phyloP scores from a whole-genome alignment of 2,329 filamentous ascomycete genomes.

The Trichoderma breve region DNA sequence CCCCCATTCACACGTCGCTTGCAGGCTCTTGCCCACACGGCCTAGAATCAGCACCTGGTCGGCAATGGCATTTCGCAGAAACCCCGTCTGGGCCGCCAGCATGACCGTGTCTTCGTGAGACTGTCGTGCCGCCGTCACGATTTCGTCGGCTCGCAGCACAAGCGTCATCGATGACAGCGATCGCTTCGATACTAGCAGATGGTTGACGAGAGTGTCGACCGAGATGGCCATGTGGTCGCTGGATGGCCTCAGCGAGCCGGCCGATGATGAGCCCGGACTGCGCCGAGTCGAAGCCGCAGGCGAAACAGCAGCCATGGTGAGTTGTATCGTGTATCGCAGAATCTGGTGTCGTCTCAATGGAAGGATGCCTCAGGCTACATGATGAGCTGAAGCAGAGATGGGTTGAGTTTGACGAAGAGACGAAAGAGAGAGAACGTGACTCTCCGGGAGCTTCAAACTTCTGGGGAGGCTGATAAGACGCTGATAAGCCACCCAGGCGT shows the following conservation, averaged over 20 bases:
- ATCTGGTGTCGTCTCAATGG: neutral
- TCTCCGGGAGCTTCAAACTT: neutral
- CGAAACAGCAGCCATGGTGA: conserved; percentile 33
- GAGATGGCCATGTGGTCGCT: conserved; percentile 30
- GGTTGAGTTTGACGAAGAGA: neutral
- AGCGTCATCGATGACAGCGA: conserved; percentile 80
- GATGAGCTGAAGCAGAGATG: neutral
- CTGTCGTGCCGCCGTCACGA: conserved; percentile 72
- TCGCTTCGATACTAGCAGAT: conserved; percentile 83
- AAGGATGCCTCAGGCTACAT: neutral
- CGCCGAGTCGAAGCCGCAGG: conserved; percentile 37
- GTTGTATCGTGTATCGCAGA: neutral
- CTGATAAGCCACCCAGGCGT: neutral
- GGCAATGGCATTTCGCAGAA: conserved; percentile 61
- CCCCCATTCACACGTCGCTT: conserved; percentile 55
- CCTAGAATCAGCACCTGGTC: conserved; percentile 54
- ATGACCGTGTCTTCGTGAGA: conserved; percentile 77
- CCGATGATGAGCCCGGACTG: conserved; percentile 37
- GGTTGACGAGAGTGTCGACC: conserved; percentile 76
- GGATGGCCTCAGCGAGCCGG: conserved; percentile 35
- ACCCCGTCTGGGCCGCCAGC: conserved; percentile 66
- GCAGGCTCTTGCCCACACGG: conserved; percentile 51
- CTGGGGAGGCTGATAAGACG: neutral
- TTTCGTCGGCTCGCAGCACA: conserved; percentile 82
- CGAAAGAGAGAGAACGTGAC: neutral